These are phyloP conservation scores for Cercospora sp. DNA, from an alignment of 2,329 filamentous ascomycete species.

Conservation along the genomic window DNA sequence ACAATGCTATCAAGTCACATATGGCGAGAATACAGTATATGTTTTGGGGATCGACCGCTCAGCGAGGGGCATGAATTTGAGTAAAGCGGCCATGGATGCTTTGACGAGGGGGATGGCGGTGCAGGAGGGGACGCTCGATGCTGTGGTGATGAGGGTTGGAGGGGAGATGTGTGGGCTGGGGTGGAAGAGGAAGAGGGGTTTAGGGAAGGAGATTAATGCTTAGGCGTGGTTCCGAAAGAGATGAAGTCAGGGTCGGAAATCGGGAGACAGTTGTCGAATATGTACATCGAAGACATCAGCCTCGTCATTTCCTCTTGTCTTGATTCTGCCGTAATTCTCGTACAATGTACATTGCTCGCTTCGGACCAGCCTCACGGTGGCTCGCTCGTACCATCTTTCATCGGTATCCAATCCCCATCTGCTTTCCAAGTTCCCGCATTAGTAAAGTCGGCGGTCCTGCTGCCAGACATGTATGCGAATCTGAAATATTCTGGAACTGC, in stretches of 20 bases:
- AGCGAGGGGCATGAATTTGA: neutral
- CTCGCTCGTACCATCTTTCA: slow-evolving; percentile 59
- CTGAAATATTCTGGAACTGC: slow-evolving; percentile 69
- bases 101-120: neutral
- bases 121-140: neutral
- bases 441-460: slow-evolving; percentile 67
- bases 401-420: slow-evolving; percentile 65
- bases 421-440: slow-evolving; percentile 70
- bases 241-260: neutral
- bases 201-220: neutral
- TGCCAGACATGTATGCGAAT: slow-evolving; percentile 72
- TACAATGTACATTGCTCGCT: neutral
- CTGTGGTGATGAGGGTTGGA: neutral
- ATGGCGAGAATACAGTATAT: neutral
- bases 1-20: neutral
- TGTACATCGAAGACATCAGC: neutral
- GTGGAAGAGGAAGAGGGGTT: neutral
- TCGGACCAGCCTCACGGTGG: neutral
- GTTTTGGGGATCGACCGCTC: neutral
- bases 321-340: neutral
- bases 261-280: neutral
- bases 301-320: neutral
- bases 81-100: neutral
- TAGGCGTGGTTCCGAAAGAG: neutral
- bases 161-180: neutral